Evolutionary conservation across 208 protist species (phyloP), one percentile per base, ranked within the genome.

Genomic region (Leptomonas seymouri): DNA sequence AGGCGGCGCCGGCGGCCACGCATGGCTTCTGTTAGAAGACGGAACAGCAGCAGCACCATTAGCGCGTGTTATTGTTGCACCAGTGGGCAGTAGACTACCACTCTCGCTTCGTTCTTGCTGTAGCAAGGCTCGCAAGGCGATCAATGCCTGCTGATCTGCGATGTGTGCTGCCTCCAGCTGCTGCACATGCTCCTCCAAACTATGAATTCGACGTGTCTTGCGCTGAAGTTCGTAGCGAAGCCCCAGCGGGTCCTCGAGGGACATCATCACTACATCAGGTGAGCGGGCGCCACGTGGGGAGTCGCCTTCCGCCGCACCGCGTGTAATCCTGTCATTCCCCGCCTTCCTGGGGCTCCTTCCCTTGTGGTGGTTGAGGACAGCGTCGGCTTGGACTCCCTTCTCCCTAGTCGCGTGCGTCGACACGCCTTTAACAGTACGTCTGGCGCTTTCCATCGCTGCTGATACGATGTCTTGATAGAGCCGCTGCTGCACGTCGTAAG

Each of bases 161-260:
- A 25, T 27, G 31, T 54, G 67, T 5, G 63, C 60, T 41, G 34
- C 48, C n/a, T 74, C 67, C 23, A 80, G 74, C 65, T 86, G 77
- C 4, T 69, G 78, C 30, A 86, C 48, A 0, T 71, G 61, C 39
- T 81, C 80, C 50, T 81, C 69, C 34, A 86, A 50, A 39, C 71
- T 69, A 23, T 67, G 68, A 39, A 82, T 76, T 48, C 66, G 70
- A 1, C 80, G 62, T 11, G 58, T 46, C 62, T 83, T 83, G 51
- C 71, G 57, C 49, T 75, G 67, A 45, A 83, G 69, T 54, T 88
- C 76, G 49, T 83, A 66, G 5, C 42, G 51, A 30, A 84, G 46
- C 23, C 67, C 78, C 49, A 77, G 68, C 21, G 82, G 77, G 31
- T 81, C 67, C 41, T 83, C 49, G 11, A 74, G 34, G 27, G 74